Evolutionary conservation across 2,329 filamentous ascomycete species (phyloP), one percentile per base, ranked within the genome.

Genomic region (Alternaria postmessia): DNA sequence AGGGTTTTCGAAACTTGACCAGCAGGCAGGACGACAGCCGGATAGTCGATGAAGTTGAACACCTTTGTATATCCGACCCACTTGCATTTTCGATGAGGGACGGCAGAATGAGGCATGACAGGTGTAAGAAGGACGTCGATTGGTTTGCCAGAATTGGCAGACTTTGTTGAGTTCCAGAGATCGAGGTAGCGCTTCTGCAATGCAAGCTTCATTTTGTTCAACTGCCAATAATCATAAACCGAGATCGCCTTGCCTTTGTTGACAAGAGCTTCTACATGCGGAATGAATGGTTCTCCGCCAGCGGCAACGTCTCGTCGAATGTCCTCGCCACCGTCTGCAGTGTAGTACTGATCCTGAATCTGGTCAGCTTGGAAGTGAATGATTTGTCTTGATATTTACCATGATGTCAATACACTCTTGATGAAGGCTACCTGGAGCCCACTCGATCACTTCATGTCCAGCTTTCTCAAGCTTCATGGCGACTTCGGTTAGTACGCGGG

Each of bases 171-270:
- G 44, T 84, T 83, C 88, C 87, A 90, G 58, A 87, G 85, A 49
- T 87, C 82, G 1, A 89, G 79, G 56, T 88, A 89, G 3, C 76
- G 79, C 59, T 87, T 83, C 63, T 88, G 86, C 4, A 82, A 78
- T 0, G 76, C 78, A 26, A 81, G 57, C 67, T 89, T 90, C 26
- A 81, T 80, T 61, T 80, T 85, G 75, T 89, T 90, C 7, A 91
- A 80, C 65, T 89, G 87, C 88, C 88, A 91, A 74, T 90, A 91
- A 5, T 88, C 81, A 58, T 86, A 89, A 0, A 89, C 86, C 0
- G 86, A 88, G 14, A 89, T 86, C 1, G 71, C 86, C 71, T 11
- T 81, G 65, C 70, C 74, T 28, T 43, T 70, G 52, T 85, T 85
- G 14, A 89, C 73, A 6, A 90, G 79, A 0, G 78, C 81, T 67